phyloP scores from a whole-genome alignment of 2,329 filamentous ascomycete genomes.

The Fusarium sp. region DNA sequence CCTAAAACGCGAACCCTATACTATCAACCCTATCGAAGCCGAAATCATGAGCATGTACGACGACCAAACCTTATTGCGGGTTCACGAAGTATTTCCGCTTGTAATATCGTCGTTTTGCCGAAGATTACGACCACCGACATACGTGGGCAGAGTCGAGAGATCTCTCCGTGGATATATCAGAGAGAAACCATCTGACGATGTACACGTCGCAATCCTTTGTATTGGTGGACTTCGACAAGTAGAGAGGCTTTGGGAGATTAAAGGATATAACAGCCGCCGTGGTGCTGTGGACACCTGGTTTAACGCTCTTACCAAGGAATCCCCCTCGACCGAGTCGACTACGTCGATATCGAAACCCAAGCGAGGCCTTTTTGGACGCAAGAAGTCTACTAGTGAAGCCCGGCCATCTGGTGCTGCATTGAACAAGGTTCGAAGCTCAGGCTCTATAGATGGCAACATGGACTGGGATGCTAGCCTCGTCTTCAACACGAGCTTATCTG shows the following conservation, averaged over 20 bases:
- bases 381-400: constrained; percentile 61
- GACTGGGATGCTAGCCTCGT: constrained; percentile 56
- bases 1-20: constrained; percentile 64
- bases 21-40: constrained; percentile 70
- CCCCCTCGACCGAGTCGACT: constrained; percentile 49
- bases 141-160: constrained; percentile 70
- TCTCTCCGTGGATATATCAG: constrained; percentile 72
- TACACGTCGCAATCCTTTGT: constrained; percentile 69
- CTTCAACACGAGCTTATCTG: constrained; percentile 68
- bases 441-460: constrained; percentile 48
- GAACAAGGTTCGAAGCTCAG: constrained; percentile 44
- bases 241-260: constrained; percentile 73
- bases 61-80: constrained; percentile 69
- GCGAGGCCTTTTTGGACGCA: constrained; percentile 66
- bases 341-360: constrained; percentile 60
- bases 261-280: constrained; percentile 71
- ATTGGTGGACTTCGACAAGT: constrained; percentile 72
- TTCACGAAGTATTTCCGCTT: constrained; percentile 73
- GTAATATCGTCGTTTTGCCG: constrained; percentile 73
- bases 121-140: constrained; percentile 70
- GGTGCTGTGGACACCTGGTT: constrained; percentile 71
- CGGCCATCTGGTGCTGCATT: constrained; percentile 43
- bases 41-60: constrained; percentile 74
- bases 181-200: constrained; percentile 70
- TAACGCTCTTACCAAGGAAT: constrained; percentile 60